Conservation (phyloP, 2,329 filamentous ascomycete genomes). For the Ascochyta viciae-villosae region DNA sequence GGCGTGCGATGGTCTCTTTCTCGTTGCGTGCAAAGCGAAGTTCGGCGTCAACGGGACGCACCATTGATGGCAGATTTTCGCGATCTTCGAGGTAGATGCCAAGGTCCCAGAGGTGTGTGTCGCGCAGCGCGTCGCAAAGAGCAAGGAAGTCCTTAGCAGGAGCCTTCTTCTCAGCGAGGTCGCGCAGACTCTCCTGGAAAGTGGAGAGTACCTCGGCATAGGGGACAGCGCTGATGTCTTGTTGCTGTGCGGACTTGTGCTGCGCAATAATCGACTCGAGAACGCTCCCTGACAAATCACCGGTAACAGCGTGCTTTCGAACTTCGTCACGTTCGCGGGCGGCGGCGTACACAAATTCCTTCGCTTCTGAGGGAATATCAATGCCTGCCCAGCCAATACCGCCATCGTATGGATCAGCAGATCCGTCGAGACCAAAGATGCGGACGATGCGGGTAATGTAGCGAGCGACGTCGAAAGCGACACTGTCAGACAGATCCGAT, state of each 20-base stretch:
- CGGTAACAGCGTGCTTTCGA: conserved; percentile 62
- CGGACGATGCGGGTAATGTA: conserved; percentile 86
- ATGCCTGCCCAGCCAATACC: conserved; percentile 70
- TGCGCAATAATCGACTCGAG: conserved; percentile 51
- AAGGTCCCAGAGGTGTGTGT: conserved; percentile 79
- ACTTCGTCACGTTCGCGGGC: conserved; percentile 65
- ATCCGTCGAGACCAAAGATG: conserved; percentile 80
- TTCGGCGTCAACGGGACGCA: conserved; percentile 69
- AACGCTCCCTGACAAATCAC: conserved; percentile 39
- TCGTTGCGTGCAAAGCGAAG: conserved; percentile 62
- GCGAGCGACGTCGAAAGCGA: conserved; percentile 65
- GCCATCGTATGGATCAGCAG: conserved; percentile 52
- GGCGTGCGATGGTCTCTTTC: conserved; percentile 56
- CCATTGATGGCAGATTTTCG: conserved; percentile 73
- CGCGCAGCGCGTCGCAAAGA: conserved; percentile 76
- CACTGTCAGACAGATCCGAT: conserved; percentile 52
- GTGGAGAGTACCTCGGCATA: conserved; percentile 59
- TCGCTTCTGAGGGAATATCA: conserved; percentile 65
- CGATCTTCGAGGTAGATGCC: conserved; percentile 90
- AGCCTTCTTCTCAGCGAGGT: conserved; percentile 56
- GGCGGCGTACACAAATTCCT: conserved; percentile 67
- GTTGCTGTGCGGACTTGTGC: conserved; percentile 36
- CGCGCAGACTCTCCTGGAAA: conserved; percentile 68
- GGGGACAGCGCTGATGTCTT: conserved; percentile 45
- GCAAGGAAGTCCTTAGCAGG: conserved; percentile 75